Percentiles rank a stretch among this genome's conserved stretches.
Conservation (phyloP, 352 stramenopile genomes). For the Globisporangium echinulatum region DNA sequence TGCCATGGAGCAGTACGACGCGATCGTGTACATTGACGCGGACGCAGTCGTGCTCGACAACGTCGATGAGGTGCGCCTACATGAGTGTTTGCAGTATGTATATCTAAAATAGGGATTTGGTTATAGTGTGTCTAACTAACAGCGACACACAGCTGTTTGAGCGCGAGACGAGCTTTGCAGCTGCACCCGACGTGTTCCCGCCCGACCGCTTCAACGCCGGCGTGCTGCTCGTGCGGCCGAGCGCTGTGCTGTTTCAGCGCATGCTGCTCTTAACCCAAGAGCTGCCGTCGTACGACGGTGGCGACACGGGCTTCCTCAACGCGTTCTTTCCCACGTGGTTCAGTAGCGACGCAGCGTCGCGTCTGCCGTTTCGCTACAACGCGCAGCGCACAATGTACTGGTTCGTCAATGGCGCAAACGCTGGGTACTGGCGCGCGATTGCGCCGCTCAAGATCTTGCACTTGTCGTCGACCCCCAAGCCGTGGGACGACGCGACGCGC, state of each 20-base stretch:
- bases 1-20: conserved; percentile 60
- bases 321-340: conserved; percentile 77
- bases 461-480: conserved; percentile 35
- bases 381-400: conserved; percentile 79
- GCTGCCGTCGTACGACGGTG: conserved; percentile 65
- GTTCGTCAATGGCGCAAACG: conserved; percentile 58
- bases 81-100: no score
- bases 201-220: conserved; percentile 83
- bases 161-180: conserved; percentile 56
- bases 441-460: conserved; percentile 36
- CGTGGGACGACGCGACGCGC: conserved; percentile 26
- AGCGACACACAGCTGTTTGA: conserved; percentile 24
- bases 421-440: conserved; percentile 68
- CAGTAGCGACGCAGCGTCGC: conserved; percentile 27
- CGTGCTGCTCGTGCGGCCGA: conserved; percentile 65
- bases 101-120: no score
- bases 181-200: conserved; percentile 80
- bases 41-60: conserved; percentile 74
- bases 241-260: conserved; percentile 32
- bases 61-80: conserved; percentile 36
- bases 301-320: conserved; percentile 85
- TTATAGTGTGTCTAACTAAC: no score
- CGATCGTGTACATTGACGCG: conserved; percentile 84
- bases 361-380: conserved; percentile 79
- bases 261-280: conserved; percentile 36